These are phyloP conservation scores for Rhynchosporium agropyri DNA, from an alignment of 2,329 filamentous ascomycete species.

Conservation along the genomic window DNA sequence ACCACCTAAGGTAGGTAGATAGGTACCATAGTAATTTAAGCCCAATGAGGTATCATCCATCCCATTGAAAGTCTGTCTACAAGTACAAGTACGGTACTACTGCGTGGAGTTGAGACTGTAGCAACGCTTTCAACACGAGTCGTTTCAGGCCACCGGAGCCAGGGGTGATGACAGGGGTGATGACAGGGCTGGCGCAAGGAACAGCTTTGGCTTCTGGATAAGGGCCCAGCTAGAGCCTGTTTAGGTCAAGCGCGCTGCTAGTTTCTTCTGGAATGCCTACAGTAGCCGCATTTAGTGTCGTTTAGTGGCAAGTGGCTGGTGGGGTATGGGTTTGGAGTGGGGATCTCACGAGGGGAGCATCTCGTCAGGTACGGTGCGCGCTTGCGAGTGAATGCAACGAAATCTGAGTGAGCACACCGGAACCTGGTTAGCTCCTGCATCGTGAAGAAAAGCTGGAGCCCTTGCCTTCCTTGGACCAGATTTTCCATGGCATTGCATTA, in stretches of 20 bases:
- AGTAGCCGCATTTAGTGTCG: conserved; percentile 5
- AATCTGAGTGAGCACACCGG: too few species aligned
- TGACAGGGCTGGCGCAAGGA: conserved; percentile 1
- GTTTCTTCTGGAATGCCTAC: conserved; percentile 9
- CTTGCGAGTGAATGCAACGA: too few species aligned
- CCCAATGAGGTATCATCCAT: neutral
- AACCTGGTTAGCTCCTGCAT: neutral
- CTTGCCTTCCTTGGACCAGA: neutral
- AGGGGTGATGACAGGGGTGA: neutral
- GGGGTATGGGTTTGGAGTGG: neutral
- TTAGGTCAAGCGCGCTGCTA: neutral
- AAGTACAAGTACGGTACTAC: neutral
- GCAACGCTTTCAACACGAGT: conserved; percentile 10
- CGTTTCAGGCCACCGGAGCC: conserved; percentile 6
- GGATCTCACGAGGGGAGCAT: conserved; percentile 1
- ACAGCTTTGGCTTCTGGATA: neutral
- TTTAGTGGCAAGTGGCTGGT: neutral
- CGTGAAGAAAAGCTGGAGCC: too few species aligned
- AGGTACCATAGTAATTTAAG: neutral
- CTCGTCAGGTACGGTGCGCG: neutral
- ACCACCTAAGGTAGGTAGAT: too few species aligned
- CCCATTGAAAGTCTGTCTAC: neutral
- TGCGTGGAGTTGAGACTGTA: neutral
- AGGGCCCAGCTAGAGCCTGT: conserved; percentile 2
- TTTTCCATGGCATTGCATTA: neutral